Evolutionary conservation across 2,329 filamentous ascomycete species (phyloP).

Genomic region (Penicillium brasilianum): DNA sequence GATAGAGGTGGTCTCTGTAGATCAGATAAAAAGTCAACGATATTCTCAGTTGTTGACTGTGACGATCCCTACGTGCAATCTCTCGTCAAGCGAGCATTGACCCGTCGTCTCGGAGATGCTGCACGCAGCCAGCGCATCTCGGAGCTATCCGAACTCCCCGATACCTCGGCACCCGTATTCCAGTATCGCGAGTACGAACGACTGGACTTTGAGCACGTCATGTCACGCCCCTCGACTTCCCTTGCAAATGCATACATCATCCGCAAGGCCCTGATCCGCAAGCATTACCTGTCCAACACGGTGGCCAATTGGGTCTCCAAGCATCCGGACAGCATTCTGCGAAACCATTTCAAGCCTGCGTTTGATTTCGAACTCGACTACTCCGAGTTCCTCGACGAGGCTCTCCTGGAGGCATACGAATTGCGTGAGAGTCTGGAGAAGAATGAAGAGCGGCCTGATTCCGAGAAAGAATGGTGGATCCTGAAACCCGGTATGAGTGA

Average conservation of each 20-base stretch:
- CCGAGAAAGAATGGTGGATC: slow-evolving; percentile 87
- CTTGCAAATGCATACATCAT: slow-evolving; percentile 92
- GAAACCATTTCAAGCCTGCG: slow-evolving; percentile 72
- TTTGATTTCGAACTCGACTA: slow-evolving; percentile 95
- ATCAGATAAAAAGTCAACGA: slow-evolving; percentile 44
- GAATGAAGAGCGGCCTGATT: slow-evolving; percentile 69
- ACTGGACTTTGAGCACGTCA: slow-evolving; percentile 79
- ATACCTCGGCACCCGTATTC: slow-evolving; percentile 60
- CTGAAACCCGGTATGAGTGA: slow-evolving; percentile 98
- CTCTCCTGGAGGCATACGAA: slow-evolving; percentile 87
- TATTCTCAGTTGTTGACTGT: slow-evolving; percentile 80
- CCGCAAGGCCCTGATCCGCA: slow-evolving; percentile 92
- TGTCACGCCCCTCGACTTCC: slow-evolving; percentile 64
- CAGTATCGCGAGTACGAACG: slow-evolving; percentile 87
- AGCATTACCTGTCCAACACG: slow-evolving; percentile 88
- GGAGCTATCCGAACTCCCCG: slow-evolving; percentile 54
- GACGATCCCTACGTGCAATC: slow-evolving; percentile 89
- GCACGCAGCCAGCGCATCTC: slow-evolving; percentile 61
- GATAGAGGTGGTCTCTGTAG: slow-evolving; percentile 43
- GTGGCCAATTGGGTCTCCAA: slow-evolving; percentile 86
- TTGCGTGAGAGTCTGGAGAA: slow-evolving; percentile 75
- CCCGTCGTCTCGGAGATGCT: slow-evolving; percentile 61
- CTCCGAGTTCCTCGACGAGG: slow-evolving; percentile 94
- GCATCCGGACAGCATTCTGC: slow-evolving; percentile 72
- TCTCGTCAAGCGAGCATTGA: slow-evolving; percentile 75